These are phyloP conservation scores for Trichosporon coremiiforme DNA, from an alignment of 1,284 basidiomycete genomes.

Conservation along the genomic window DNA sequence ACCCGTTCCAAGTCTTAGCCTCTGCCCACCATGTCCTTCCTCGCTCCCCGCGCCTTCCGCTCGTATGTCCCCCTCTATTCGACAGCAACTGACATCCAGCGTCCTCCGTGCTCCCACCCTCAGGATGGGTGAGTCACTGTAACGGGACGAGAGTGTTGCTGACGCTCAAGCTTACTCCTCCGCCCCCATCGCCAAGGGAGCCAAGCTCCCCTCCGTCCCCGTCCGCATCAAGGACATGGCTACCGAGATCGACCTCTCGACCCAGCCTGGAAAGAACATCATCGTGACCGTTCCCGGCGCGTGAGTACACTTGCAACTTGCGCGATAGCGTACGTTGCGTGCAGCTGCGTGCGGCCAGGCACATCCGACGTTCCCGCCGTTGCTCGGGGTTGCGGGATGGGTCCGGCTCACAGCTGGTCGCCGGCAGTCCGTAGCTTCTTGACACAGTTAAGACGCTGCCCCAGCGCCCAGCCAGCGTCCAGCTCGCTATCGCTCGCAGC, in stretches of 20 bases:
- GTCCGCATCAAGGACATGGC: slow-evolving; percentile 65
- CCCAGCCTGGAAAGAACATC: slow-evolving; percentile 68
- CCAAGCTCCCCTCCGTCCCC: slow-evolving; percentile 58
- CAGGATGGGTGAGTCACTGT: slow-evolving; percentile 1
- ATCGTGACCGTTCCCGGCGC: slow-evolving; percentile 62
- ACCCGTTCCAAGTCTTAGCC: too few species aligned
- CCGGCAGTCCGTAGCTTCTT: too few species aligned
- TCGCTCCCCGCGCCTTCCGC: slow-evolving; percentile 15
- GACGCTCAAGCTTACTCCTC: slow-evolving; percentile 50
- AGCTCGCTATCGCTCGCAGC: too few species aligned
- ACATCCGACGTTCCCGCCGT: too few species aligned
- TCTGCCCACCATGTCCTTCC: slow-evolving; percentile 9
- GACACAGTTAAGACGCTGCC: too few species aligned
- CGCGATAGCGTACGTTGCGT: not conserved
- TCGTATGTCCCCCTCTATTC: not conserved
- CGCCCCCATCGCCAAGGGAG: slow-evolving; percentile 59
- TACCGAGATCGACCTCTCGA: slow-evolving; percentile 60
- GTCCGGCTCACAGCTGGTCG: too few species aligned
- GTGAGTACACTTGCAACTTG: slow-evolving; percentile 34
- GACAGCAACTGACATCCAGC: not conserved
- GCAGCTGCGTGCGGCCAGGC: not conserved
- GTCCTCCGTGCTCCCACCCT: not conserved
- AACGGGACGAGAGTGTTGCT: not conserved
- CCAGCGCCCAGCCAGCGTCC: too few species aligned
- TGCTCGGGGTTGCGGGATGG: too few species aligned